These are phyloP conservation scores for Ogataea pilisensis DNA, from an alignment of 805 yeast species.

Conservation along the genomic window DNA sequence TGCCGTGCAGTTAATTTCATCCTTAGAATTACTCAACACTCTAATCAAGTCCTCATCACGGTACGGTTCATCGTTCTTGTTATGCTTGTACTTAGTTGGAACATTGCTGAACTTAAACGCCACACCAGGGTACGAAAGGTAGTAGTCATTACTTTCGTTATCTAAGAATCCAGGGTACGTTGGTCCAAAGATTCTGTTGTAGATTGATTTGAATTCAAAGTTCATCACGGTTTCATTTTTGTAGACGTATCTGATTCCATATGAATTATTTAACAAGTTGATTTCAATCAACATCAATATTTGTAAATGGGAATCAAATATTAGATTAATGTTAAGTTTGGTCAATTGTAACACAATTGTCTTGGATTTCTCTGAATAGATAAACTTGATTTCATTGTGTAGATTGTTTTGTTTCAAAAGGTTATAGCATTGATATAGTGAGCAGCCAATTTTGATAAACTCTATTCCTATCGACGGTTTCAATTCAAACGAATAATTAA, in stretches of 20 bases:
- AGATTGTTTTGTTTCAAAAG: conserved; percentile 12
- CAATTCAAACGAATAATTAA: conserved; percentile 16
- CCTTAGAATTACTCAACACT: conserved; percentile 21
- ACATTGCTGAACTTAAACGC: conserved; percentile 42
- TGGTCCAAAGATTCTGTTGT: conserved; percentile 58
- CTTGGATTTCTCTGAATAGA: conserved; percentile 15
- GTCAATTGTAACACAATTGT: conserved; percentile 20
- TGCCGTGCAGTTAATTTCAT: conserved; percentile 35
- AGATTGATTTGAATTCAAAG: conserved; percentile 39
- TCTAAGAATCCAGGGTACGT: conserved; percentile 51
- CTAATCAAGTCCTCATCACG: conserved; percentile 18
- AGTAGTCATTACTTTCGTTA: conserved; percentile 30
- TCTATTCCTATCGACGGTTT: conserved; percentile 26
- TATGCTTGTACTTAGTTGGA: background rate
- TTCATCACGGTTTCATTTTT: conserved; percentile 20
- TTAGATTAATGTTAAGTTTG: conserved; percentile 19
- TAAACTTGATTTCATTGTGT: conserved; percentile 19
- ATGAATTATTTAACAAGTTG: conserved; percentile 8
- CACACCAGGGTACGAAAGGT: conserved; percentile 54
- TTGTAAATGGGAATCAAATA: conserved; percentile 26
- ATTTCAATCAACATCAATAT: conserved; percentile 26
- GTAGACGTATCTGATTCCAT: conserved; percentile 16
- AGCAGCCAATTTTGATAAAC: conserved; percentile 20
- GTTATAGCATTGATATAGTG: conserved; percentile 21
- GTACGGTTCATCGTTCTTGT: background rate